Conservation (phyloP, 2,329 filamentous ascomycete genomes). For the Paraphoma chrysanthemicola region DNA sequence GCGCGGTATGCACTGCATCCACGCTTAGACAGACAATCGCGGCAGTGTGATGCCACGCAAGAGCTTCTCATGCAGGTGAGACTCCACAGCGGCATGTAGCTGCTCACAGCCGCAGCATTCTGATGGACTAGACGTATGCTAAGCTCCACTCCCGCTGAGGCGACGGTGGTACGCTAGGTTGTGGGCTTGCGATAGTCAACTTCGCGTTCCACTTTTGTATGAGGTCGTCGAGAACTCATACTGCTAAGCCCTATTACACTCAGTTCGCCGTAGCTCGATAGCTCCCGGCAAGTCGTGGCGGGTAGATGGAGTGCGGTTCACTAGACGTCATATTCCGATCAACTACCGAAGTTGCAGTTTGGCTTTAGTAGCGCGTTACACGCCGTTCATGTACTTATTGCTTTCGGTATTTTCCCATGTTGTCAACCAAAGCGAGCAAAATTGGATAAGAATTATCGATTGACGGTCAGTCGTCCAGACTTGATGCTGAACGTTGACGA, state of each 20-base stretch:
- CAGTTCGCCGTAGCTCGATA: background rate
- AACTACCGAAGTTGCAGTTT: no score
- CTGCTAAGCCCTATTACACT: background rate
- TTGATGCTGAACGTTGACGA: background rate
- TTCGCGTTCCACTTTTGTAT: background rate
- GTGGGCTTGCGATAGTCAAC: background rate
- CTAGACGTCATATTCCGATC: no score
- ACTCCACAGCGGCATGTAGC: background rate
- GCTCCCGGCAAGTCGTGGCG: no score
- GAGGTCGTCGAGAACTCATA: background rate
- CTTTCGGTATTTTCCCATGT: no score
- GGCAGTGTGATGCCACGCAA: background rate
- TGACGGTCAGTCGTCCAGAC: background rate
- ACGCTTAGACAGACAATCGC: background rate
- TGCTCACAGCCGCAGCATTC: background rate
- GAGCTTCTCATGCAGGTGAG: background rate
- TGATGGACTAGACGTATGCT: background rate
- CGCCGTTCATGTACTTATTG: no score
- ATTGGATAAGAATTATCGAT: background rate
- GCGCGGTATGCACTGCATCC: background rate
- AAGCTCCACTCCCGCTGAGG: background rate
- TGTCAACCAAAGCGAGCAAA: no score
- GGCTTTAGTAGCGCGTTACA: no score
- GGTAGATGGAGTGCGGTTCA: no score
- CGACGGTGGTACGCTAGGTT: constrained; percentile 1